Percentiles rank a stretch among this genome's conserved stretches.
Conservation (phyloP, 495 filamentous ascomycete genomes). For the Trichoderma parareesei region DNA sequence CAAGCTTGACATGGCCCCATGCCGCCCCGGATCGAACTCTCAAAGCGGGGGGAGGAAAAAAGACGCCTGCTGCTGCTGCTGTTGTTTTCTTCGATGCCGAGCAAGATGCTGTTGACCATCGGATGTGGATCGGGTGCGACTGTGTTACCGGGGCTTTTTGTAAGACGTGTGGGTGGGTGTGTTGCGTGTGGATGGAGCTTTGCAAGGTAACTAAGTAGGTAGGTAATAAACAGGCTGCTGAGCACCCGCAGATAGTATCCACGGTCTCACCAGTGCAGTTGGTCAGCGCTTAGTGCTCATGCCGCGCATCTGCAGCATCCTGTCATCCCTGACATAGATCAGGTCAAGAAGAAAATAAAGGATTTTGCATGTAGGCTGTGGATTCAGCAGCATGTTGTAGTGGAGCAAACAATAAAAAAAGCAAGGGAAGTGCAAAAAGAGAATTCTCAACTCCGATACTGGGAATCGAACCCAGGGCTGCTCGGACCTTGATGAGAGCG, state of each 20-base stretch:
- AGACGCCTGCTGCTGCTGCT: no score
- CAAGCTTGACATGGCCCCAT: neutral
- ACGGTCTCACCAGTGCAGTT: no score
- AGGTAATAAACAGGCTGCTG: neutral
- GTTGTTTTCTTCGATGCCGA: no score
- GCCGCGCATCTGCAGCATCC: no score
- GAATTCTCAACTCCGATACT: neutral
- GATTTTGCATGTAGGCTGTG: no score
- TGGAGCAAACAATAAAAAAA: neutral
- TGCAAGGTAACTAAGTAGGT: neutral
- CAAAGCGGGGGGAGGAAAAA: neutral
- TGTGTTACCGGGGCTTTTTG: neutral
- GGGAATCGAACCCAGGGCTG: slow-evolving; percentile 10
- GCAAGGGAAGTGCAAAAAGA: neutral
- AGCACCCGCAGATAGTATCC: neutral
- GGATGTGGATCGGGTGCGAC: neutral
- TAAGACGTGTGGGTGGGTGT: no score
- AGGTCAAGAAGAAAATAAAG: no score
- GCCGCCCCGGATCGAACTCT: neutral
- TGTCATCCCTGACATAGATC: no score
- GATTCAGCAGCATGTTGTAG: neutral
- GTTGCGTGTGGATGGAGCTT: neutral
- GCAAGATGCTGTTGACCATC: slow-evolving; percentile 4
- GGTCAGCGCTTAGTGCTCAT: no score
- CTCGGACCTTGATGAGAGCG: slow-evolving; percentile 9